Percentiles rank a stretch among this genome's conserved stretches.
Evolutionary conservation across 2,329 filamentous ascomycete species (phyloP).

Genomic region (Aspergillus clavatus): DNA sequence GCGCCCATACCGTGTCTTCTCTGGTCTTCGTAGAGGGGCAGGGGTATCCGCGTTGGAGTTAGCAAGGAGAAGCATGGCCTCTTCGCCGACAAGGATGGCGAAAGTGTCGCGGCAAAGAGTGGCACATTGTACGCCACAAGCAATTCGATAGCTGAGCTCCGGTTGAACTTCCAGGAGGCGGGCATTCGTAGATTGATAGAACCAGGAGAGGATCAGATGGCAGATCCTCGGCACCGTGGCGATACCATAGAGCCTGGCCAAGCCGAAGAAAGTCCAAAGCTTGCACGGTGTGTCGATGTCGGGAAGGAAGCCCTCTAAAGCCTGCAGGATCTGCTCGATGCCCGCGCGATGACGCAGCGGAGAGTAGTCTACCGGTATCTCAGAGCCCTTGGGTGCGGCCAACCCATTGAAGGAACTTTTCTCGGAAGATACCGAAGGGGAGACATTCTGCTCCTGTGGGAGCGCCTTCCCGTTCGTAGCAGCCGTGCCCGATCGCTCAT

Average conservation of each 20-base stretch:
- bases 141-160: conserved; percentile 58
- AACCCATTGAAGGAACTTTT: too few relatives aligned
- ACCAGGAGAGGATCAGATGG: conserved; percentile 55
- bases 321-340: conserved; percentile 59
- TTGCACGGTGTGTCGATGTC: conserved; percentile 61
- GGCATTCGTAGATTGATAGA: conserved; percentile 51
- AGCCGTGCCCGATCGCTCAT: conserved; percentile 10
- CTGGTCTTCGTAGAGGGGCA: conserved; percentile 1
- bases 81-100: conserved; percentile 59
- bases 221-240: conserved; percentile 28
- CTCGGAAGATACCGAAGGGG: neutral
- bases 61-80: conserved; percentile 46
- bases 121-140: conserved; percentile 34
- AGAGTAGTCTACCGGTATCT: conserved; percentile 53
- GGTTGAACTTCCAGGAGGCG: conserved; percentile 60
- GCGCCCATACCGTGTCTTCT: conserved; percentile 44
- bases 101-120: conserved; percentile 47
- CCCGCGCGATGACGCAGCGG: conserved; percentile 58
- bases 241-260: conserved; percentile 56
- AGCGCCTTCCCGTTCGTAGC: neutral
- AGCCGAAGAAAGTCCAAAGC: conserved; percentile 61
- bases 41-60: conserved; percentile 14
- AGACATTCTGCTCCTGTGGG: neutral
- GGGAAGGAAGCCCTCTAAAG: conserved; percentile 51
- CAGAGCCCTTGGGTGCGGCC: neutral